Percentiles rank a stretch among this genome's conserved stretches.
phyloP scores from a whole-genome alignment of 1,139 yeast genomes.

The Saccharomycopsis crataegensis region DNA sequence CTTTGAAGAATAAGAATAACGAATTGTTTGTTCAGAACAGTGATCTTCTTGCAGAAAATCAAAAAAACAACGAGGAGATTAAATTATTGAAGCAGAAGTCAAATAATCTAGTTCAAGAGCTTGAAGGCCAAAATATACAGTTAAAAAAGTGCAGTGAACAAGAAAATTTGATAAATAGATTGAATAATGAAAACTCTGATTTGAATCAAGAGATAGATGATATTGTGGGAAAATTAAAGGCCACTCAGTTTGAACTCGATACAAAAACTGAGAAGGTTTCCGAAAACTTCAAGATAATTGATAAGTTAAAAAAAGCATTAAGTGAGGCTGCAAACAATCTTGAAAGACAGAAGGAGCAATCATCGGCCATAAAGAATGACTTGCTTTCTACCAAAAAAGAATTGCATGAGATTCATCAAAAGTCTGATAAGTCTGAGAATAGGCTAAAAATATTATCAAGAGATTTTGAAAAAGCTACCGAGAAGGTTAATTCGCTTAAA shows the following conservation, averaged over 20 bases:
- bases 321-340: not conserved
- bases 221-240: not conserved
- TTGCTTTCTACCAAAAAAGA: slow-evolving; percentile 6
- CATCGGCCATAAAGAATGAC: not conserved
- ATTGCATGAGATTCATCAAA: slow-evolving; percentile 1
- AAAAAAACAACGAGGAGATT: slow-evolving; percentile 2
- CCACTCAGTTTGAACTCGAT: not conserved
- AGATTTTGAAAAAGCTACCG: no score
- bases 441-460: slow-evolving; percentile 1
- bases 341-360: not conserved
- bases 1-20: slow-evolving; percentile 17
- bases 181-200: slow-evolving; percentile 8
- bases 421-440: slow-evolving; percentile 2
- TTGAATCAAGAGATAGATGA: slow-evolving; percentile 19
- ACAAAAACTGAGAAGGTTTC: not conserved
- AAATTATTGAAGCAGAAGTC: slow-evolving; percentile 2
- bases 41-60: not conserved
- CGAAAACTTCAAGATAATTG: not conserved
- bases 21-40: slow-evolving; percentile 13
- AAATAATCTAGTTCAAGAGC: not conserved
- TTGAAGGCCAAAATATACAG: not conserved
- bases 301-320: not conserved
- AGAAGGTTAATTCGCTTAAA: no score
- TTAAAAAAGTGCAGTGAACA: slow-evolving; percentile 4
- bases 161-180: slow-evolving; percentile 3